A percentile compares a stretch with the other conserved stretches of the same genome.
Evolutionary conservation across 257 asterid genomes (phyloP).

Genomic region (Lycium barbarum): DNA sequence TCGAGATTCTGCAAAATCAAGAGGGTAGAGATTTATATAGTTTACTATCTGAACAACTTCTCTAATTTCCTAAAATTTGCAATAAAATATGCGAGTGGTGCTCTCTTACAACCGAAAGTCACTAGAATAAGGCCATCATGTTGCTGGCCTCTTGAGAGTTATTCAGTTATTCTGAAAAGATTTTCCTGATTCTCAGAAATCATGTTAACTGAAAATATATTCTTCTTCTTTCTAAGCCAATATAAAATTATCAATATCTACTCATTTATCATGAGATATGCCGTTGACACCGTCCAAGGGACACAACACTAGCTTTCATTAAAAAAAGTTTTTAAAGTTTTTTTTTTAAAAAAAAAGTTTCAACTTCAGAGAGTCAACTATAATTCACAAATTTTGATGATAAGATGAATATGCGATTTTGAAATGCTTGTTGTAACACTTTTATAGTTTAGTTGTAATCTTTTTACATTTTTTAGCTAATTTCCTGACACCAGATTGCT

Average conservation of each 20-base stretch:
- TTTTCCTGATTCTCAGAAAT: constrained; percentile 9
- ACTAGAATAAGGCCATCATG: neutral
- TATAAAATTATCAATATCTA: neutral
- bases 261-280: neutral
- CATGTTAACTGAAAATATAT: neutral
- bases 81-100: no score
- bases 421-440: neutral
- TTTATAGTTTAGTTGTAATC: no score
- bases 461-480: neutral
- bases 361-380: neutral
- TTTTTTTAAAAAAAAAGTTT: neutral
- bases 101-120: neutral
- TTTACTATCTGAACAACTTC: no score
- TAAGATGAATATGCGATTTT: neutral
- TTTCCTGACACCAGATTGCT: no score
- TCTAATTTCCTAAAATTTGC: no score
- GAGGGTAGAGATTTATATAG: no score
- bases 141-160: neutral
- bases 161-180: neutral
- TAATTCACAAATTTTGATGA: neutral
- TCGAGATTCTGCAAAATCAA: no score
- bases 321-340: no score
- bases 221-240: neutral
- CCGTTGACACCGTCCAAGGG: constrained; percentile 14
- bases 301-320: neutral